A percentile compares a stretch with the other conserved stretches of the same genome.
phyloP scores from a whole-genome alignment of 169 alveolate species.

The Cryptosporidium ryanae region DNA sequence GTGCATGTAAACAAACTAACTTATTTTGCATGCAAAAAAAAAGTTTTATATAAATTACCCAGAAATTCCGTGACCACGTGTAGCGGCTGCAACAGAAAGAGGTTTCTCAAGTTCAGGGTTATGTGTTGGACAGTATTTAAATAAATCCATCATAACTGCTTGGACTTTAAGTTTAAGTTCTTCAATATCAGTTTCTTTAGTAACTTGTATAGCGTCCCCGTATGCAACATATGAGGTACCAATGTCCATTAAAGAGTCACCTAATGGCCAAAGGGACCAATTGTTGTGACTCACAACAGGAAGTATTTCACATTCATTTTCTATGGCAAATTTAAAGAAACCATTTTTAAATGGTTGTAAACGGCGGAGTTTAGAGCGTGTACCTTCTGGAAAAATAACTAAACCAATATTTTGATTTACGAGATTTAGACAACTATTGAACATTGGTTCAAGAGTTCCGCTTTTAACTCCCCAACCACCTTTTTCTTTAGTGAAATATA shows the following conservation, averaged over 20 bases:
- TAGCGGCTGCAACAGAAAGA: conserved; percentile 13
- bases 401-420: conserved; percentile 67
- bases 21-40: background rate
- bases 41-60: background rate
- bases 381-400: conserved; percentile 89
- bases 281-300: conserved; percentile 85
- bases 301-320: conserved; percentile 83
- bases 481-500: conserved; percentile 77
- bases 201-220: conserved; percentile 80
- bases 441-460: conserved; percentile 78
- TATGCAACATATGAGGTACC: conserved; percentile 82
- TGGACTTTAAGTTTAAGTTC: conserved; percentile 49
- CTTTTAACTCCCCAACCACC: conserved; percentile 84
- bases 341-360: conserved; percentile 89
- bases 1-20: background rate
- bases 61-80: conserved; percentile 62
- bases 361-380: conserved; percentile 84
- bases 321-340: conserved; percentile 88
- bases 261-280: conserved; percentile 80
- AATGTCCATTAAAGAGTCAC: conserved; percentile 70
- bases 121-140: conserved; percentile 66
- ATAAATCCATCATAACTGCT: conserved; percentile 45
- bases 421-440: conserved; percentile 76
- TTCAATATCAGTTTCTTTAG: conserved; percentile 50
- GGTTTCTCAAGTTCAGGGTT: conserved; percentile 72